phyloP scores from a whole-genome alignment of 495 filamentous ascomycete genomes.

The Hyaloscypha finlandica region DNA sequence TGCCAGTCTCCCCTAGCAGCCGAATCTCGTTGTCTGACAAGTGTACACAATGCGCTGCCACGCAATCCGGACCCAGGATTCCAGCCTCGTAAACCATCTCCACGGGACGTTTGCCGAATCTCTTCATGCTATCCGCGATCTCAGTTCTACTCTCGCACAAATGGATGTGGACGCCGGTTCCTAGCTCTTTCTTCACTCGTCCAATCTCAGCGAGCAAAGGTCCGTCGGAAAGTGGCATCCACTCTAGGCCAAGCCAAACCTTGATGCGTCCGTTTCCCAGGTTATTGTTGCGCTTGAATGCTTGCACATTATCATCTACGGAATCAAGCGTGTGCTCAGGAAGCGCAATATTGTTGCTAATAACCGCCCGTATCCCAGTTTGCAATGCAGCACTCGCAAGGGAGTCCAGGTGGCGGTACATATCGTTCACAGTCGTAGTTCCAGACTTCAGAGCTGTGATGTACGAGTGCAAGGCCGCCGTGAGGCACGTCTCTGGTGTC shows the following conservation, averaged over 20 bases:
- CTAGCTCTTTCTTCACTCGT: slow-evolving; percentile 1
- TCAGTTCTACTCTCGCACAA: slow-evolving; percentile 11
- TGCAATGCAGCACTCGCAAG: slow-evolving; percentile 8
- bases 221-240: slow-evolving; percentile 15
- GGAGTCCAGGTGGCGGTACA: slow-evolving; percentile 13
- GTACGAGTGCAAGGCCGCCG: slow-evolving; percentile 14
- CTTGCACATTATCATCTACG: slow-evolving; percentile 6
- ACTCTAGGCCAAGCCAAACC: slow-evolving; percentile 17
- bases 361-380: slow-evolving; percentile 9
- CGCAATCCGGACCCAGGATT: slow-evolving; percentile 10
- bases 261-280: slow-evolving; percentile 1
- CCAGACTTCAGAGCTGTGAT: slow-evolving; percentile 16
- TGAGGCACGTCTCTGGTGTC: background rate
- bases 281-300: slow-evolving; percentile 6
- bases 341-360: slow-evolving; percentile 11
- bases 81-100: slow-evolving; percentile 12
- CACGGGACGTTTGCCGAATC: slow-evolving; percentile 13
- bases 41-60: slow-evolving; percentile 15
- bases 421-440: slow-evolving; percentile 16
- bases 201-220: slow-evolving; percentile 9
- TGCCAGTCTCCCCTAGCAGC: slow-evolving; percentile 5
- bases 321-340: slow-evolving; percentile 14
- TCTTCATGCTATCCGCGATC: slow-evolving; percentile 13
- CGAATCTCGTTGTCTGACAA: slow-evolving; percentile 8
- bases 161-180: slow-evolving; percentile 15